Evolutionary conservation across 2,329 filamentous ascomycete genomes (phyloP).

Genomic region (Verticillium klebahnii): DNA sequence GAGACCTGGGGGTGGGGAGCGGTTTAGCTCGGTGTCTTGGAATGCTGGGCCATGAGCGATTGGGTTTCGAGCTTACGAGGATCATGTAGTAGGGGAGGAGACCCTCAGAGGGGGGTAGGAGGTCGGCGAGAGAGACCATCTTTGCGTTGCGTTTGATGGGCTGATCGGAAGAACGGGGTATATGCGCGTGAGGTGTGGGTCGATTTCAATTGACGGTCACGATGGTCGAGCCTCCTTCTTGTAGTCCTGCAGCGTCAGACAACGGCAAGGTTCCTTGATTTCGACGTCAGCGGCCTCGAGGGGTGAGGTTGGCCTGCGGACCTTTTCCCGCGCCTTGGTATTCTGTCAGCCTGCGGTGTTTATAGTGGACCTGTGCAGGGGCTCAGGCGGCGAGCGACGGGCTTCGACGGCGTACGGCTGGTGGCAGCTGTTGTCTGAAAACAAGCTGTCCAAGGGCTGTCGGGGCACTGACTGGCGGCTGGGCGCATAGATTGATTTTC

Average conservation of each 20-base stretch:
- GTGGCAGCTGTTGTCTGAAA: not conserved
- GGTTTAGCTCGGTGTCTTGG: not conserved
- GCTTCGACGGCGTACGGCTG: not conserved
- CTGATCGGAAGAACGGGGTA: not conserved
- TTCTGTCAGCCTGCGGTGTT: not conserved
- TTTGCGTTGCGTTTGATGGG: not conserved
- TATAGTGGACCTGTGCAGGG: not conserved
- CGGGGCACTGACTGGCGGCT: not conserved
- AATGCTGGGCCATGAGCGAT: too few species aligned
- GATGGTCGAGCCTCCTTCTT: not conserved
- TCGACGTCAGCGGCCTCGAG: not conserved
- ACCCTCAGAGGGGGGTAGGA: constrained; percentile 46
- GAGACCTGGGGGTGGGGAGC: constrained; percentile 57
- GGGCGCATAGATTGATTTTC: not conserved
- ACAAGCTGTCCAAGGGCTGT: not conserved
- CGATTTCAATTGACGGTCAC: not conserved
- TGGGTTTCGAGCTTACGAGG: constrained; percentile 34
- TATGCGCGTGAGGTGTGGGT: not conserved
- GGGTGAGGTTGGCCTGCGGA: not conserved
- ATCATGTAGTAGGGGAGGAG: constrained; percentile 56
- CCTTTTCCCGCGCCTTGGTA: not conserved
- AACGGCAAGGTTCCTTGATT: not conserved
- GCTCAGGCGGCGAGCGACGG: not conserved
- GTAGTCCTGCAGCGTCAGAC: not conserved
- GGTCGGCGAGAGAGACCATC: constrained; percentile 41